Evolutionary conservation across 1,284 basidiomycete genomes (phyloP).

Genomic region (Puccinia coronata): DNA sequence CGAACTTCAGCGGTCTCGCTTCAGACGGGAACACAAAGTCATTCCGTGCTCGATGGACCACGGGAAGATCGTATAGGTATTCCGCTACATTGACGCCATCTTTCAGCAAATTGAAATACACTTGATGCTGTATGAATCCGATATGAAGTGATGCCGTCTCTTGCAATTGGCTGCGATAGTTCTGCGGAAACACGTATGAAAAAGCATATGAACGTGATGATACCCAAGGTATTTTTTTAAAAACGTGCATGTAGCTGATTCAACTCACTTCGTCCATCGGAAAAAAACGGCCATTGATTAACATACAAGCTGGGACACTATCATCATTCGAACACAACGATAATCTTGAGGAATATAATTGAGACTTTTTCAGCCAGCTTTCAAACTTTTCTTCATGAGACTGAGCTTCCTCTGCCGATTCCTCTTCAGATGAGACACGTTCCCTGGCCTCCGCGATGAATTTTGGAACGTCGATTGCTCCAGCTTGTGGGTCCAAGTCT

Average conservation of each 20-base stretch:
- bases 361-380: constrained; percentile 28
- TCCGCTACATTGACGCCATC: constrained; percentile 67
- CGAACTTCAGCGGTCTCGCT: constrained; percentile 63
- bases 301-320: constrained; percentile 61
- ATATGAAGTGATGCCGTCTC: constrained; percentile 70
- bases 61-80: constrained; percentile 87
- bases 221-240: too few relatives aligned
- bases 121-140: constrained; percentile 72
- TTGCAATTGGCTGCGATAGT: constrained; percentile 66
- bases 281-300: constrained; percentile 84
- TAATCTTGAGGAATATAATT: constrained; percentile 33
- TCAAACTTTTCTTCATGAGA: background rate
- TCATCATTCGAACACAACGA: constrained; percentile 38
- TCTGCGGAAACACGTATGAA: constrained; percentile 60
- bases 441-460: constrained; percentile 15
- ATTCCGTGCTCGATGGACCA: constrained; percentile 71
- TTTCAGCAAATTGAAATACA: constrained; percentile 68
- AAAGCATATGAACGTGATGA: background rate
- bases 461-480: constrained; percentile 12
- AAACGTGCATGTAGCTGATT: background rate
- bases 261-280: constrained; percentile 69
- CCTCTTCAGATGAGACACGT: background rate
- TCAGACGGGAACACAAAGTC: constrained; percentile 67
- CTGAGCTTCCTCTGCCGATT: background rate
- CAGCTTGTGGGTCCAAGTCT: constrained; percentile 20